Conservation (phyloP, 495 filamentous ascomycete genomes). For the Choiromyces venosus region DNA sequence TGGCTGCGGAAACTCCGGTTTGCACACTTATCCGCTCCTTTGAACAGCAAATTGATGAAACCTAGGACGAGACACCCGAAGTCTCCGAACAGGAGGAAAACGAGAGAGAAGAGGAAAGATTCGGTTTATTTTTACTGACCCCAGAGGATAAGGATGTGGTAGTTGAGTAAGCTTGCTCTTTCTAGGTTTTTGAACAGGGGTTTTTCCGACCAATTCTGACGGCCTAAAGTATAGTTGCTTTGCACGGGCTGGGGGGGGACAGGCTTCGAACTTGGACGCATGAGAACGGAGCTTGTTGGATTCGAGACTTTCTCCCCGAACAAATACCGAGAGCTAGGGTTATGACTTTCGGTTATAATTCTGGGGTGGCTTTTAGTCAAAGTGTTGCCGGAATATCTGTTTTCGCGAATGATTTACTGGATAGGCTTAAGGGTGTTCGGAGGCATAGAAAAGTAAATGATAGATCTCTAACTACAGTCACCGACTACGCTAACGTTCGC, state of each 20-base stretch:
- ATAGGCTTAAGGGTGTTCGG: not conserved
- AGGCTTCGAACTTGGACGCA: conserved; percentile 41
- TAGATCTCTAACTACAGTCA: not conserved
- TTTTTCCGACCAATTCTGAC: not conserved
- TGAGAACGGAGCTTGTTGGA: conserved; percentile 32
- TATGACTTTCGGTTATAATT: conserved; percentile 25
- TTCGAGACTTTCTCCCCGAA: conserved; percentile 13
- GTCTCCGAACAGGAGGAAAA: not conserved
- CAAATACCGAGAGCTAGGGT: conserved; percentile 8
- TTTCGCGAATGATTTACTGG: conserved; percentile 6
- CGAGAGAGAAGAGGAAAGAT: not conserved
- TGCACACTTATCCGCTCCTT: no score
- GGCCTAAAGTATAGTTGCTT: conserved; percentile 45
- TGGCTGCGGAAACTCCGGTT: not conserved
- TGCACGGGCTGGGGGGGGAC: conserved; percentile 49
- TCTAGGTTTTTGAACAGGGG: not conserved
- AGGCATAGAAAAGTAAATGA: not conserved
- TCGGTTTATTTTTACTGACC: not conserved
- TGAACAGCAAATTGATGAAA: not conserved
- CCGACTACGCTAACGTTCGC: not conserved
- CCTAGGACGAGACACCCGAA: not conserved
- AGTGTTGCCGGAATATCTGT: not conserved
- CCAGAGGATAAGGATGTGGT: not conserved
- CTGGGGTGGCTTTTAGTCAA: conserved; percentile 7
- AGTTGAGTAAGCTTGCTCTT: not conserved